These are phyloP conservation scores for Alternaria sp. DNA, from an alignment of 2,329 filamentous ascomycete species.

Conservation along the genomic window DNA sequence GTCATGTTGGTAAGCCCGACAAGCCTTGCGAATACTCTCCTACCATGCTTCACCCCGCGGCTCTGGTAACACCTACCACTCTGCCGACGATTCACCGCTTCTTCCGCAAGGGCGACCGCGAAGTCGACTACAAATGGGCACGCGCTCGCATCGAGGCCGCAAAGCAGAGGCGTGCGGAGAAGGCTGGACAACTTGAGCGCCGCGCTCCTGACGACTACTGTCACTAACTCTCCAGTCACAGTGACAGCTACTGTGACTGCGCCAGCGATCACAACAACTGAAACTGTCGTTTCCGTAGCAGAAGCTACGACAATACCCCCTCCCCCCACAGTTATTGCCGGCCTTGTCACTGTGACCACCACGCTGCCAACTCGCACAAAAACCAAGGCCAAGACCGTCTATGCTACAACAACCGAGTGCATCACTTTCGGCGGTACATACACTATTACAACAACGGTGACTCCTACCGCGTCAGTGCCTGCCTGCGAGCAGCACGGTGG, in stretches of 20 bases:
- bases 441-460: slow-evolving; percentile 48
- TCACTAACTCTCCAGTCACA: slow-evolving; percentile 44
- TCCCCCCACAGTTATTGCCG: slow-evolving; percentile 49
- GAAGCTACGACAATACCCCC: slow-evolving; percentile 45
- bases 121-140: slow-evolving; percentile 47
- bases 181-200: slow-evolving; percentile 36
- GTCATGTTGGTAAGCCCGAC: slow-evolving; percentile 40
- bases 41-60: slow-evolving; percentile 45
- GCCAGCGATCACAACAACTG: slow-evolving; percentile 40
- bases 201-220: slow-evolving; percentile 50
- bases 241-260: slow-evolving; percentile 45
- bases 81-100: slow-evolving; percentile 35
- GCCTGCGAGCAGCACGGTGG: slow-evolving; percentile 49
- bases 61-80: slow-evolving; percentile 40
- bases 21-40: slow-evolving; percentile 50
- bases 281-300: slow-evolving; percentile 35
- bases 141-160: slow-evolving; percentile 49
- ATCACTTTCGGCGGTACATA: slow-evolving; percentile 48
- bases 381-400: slow-evolving; percentile 42
- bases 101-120: slow-evolving; percentile 39
- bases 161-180: slow-evolving; percentile 39
- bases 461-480: slow-evolving; percentile 46
- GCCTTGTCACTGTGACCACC: slow-evolving; percentile 43
- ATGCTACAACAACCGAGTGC: slow-evolving; percentile 43
- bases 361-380: slow-evolving; percentile 51